A percentile compares a stretch with the other conserved stretches of the same genome.
Conservation (phyloP, 1,284 basidiomycete species). For the Austroboletus novae-zelandiae region DNA sequence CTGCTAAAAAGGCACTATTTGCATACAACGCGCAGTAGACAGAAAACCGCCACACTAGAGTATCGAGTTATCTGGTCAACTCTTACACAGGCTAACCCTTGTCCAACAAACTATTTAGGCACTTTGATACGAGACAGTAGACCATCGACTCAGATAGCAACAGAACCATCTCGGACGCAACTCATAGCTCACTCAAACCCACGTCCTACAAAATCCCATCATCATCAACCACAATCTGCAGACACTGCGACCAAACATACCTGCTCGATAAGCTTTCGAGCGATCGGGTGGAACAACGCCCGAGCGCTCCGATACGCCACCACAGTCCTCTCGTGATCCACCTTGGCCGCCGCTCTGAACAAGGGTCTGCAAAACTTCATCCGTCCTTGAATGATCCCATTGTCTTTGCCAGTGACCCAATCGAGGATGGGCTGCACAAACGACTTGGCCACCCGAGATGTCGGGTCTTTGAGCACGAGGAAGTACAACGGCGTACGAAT, state of each 20-base stretch:
- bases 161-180: too few relatives aligned
- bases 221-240: not conserved
- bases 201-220: slow-evolving; percentile 19
- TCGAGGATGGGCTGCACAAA: slow-evolving; percentile 55
- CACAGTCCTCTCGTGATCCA: slow-evolving; percentile 63
- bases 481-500: slow-evolving; percentile 72
- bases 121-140: too few relatives aligned
- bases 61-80: too few relatives aligned
- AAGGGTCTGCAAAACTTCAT: slow-evolving; percentile 84
- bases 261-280: slow-evolving; percentile 73
- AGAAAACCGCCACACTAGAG: too few relatives aligned
- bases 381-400: slow-evolving; percentile 64
- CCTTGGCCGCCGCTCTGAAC: slow-evolving; percentile 55
- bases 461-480: slow-evolving; percentile 53
- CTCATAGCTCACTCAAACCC: slow-evolving; percentile 3
- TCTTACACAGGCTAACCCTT: too few relatives aligned
- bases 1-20: too few relatives aligned
- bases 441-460: slow-evolving; percentile 45
- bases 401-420: slow-evolving; percentile 67
- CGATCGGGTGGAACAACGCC: slow-evolving; percentile 74
- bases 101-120: too few relatives aligned
- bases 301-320: slow-evolving; percentile 56
- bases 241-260: slow-evolving; percentile 36
- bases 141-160: too few relatives aligned
- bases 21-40: too few relatives aligned